Evolutionary conservation across 2,329 filamentous ascomycete genomes (phyloP).

Genomic region (Chaetomium strumarium): DNA sequence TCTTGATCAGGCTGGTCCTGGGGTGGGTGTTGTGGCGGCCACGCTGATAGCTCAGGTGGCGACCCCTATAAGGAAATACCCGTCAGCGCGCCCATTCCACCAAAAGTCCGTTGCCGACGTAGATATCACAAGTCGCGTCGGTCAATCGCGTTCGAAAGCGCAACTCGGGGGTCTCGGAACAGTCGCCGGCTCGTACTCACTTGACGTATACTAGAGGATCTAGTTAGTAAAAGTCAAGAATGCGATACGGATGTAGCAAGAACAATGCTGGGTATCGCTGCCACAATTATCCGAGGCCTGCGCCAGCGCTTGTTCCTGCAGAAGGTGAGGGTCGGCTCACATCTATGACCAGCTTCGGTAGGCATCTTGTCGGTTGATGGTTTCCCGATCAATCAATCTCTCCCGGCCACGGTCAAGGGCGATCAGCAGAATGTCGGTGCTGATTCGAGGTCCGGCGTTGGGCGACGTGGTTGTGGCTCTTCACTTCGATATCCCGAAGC

Average conservation of each 20-base stretch:
- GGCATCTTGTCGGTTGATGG: slow-evolving; percentile 59
- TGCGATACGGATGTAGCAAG: slow-evolving; percentile 4
- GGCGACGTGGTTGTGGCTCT: slow-evolving; percentile 28
- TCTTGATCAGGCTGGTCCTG: slow-evolving; percentile 92
- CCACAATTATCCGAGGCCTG: slow-evolving; percentile 4
- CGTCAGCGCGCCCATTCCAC: slow-evolving; percentile 23
- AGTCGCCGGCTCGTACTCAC: slow-evolving; percentile 51
- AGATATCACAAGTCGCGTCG: slow-evolving; percentile 8
- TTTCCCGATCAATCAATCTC: slow-evolving; percentile 34
- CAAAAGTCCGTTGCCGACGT: slow-evolving; percentile 6
- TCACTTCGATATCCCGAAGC: slow-evolving; percentile 22
- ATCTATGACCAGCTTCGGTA: slow-evolving; percentile 82
- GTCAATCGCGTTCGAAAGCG: slow-evolving; percentile 21
- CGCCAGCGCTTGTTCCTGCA: slow-evolving; percentile 13
- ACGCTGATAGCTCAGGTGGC: slow-evolving; percentile 97
- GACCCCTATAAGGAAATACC: slow-evolving; percentile 59
- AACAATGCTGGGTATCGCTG: slow-evolving; percentile 13
- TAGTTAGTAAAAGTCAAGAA: slow-evolving; percentile 34
- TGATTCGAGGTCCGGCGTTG: slow-evolving; percentile 27
- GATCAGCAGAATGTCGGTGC: slow-evolving; percentile 28
- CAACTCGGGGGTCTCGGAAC: slow-evolving; percentile 12
- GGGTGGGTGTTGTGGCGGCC: slow-evolving; percentile 88
- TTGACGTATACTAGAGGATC: slow-evolving; percentile 72
- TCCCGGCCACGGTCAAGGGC: slow-evolving; percentile 25
- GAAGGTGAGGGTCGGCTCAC: slow-evolving; percentile 52